These are phyloP conservation scores for Combretum micranthum DNA, from an alignment of 345 rosid genomes.

Conservation along the genomic window DNA sequence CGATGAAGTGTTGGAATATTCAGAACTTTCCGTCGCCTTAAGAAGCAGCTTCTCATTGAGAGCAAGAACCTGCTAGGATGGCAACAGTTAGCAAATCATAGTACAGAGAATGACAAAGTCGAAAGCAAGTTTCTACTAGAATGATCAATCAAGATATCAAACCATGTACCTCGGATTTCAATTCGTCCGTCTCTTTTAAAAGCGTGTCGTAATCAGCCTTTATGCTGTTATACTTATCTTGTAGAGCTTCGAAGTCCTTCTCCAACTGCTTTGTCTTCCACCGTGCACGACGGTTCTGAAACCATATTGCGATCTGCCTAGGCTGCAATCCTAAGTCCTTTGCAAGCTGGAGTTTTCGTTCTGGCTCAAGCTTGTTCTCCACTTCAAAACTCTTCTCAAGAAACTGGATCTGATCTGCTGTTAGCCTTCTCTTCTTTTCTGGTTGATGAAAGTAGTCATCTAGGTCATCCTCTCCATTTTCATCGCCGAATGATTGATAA, in stretches of 20 bases:
- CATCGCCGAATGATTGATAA: slow-evolving; percentile 28
- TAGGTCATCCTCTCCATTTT: slow-evolving; percentile 37
- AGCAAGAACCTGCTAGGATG: slow-evolving; percentile 24
- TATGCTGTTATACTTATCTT: slow-evolving; percentile 30
- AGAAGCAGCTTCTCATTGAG: slow-evolving; percentile 35
- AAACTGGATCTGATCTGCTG: slow-evolving; percentile 38
- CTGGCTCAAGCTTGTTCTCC: slow-evolving; percentile 61
- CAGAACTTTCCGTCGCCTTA: slow-evolving; percentile 18
- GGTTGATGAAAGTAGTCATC: slow-evolving; percentile 35
- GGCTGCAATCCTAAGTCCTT: slow-evolving; percentile 58
- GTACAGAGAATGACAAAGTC: too few relatives aligned
- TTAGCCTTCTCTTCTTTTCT: slow-evolving; percentile 45
- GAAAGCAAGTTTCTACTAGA: neutral
- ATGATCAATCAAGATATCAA: neutral
- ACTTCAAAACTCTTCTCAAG: slow-evolving; percentile 52
- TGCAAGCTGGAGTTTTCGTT: slow-evolving; percentile 53
- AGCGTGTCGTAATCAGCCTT: slow-evolving; percentile 39
- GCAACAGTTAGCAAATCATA: too few relatives aligned
- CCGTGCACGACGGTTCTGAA: slow-evolving; percentile 54
- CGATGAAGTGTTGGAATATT: slow-evolving; percentile 11
- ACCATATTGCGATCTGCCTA: slow-evolving; percentile 64
- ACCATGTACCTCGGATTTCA: slow-evolving; percentile 38
- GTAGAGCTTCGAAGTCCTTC: slow-evolving; percentile 41
- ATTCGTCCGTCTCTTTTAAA: slow-evolving; percentile 30
- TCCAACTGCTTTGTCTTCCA: slow-evolving; percentile 55